Conservation (phyloP, 192 early-diverging fungal species). For the Cladochytrium replicatum region DNA sequence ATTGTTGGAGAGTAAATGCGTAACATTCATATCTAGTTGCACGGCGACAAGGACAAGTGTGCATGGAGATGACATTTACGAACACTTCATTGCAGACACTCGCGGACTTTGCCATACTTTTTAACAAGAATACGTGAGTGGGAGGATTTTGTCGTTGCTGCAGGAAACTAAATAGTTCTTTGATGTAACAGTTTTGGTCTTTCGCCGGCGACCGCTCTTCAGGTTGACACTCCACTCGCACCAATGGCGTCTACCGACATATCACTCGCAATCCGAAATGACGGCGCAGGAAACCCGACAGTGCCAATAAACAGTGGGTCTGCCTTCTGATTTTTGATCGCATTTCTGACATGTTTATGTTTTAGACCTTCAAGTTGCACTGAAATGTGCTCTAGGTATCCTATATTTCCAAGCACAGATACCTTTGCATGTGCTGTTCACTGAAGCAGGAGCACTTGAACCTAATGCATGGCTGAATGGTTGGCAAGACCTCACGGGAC, state of each 20-base stretch:
- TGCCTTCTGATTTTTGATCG: neutral
- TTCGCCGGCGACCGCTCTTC: constrained; percentile 35
- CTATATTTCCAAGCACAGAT: constrained; percentile 61
- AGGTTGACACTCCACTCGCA: constrained; percentile 23
- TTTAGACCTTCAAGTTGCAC: constrained; percentile 52
- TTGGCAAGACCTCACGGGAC: constrained; percentile 8
- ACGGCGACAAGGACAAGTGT: constrained; percentile 44
- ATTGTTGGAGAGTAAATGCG: neutral
- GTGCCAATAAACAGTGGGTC: constrained; percentile 43
- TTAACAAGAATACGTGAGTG: constrained; percentile 63
- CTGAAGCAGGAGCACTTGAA: constrained; percentile 7
- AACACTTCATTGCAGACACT: constrained; percentile 44
- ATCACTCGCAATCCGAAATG: constrained; percentile 35
- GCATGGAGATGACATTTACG: constrained; percentile 51
- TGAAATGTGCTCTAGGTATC: constrained; percentile 56
- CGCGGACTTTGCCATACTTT: constrained; percentile 61
- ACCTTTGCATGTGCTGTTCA: constrained; percentile 50
- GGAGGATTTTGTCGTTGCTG: neutral
- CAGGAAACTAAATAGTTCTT: neutral
- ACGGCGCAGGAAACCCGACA: constrained; percentile 34
- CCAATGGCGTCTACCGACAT: constrained; percentile 35
- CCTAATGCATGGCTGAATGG: constrained; percentile 6
- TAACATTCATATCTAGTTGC: constrained; percentile 27
- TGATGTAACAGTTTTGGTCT: constrained; percentile 42
- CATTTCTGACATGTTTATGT: neutral